Evolutionary conservation across 1,284 basidiomycete species (phyloP).

Genomic region (Apiotrichum gracile): DNA sequence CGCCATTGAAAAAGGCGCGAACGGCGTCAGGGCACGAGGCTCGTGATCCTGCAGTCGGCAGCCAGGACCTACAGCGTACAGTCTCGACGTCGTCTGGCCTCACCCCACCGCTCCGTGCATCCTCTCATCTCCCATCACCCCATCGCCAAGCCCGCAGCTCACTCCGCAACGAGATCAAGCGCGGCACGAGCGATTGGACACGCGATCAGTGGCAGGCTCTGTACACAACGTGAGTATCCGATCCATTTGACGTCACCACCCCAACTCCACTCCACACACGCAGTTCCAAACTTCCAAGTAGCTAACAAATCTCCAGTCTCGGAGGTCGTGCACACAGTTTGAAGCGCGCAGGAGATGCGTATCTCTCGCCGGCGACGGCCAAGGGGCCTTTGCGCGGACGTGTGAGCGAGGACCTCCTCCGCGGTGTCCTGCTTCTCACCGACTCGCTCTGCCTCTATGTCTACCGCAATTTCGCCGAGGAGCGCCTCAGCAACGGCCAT

Average conservation of each 20-base stretch:
- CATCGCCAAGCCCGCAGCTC: constrained; percentile 9
- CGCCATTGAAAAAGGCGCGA: constrained; percentile 14
- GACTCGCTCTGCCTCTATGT: constrained; percentile 51
- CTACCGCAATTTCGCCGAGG: constrained; percentile 51
- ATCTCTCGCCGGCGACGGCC: constrained; percentile 20
- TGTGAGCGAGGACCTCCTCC: constrained; percentile 28
- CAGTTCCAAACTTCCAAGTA: neutral
- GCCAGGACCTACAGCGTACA: constrained; percentile 4
- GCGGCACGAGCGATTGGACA: constrained; percentile 15
- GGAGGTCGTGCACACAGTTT: constrained; percentile 28
- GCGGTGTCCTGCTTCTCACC: constrained; percentile 47
- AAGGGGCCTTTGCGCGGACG: constrained; percentile 19
- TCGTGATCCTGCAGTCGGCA: neutral
- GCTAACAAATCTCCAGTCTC: constrained; percentile 8
- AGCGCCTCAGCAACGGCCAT: constrained; percentile 33
- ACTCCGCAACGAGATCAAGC: constrained; percentile 18
- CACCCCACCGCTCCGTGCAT: constrained; percentile 1
- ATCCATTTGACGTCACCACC: neutral
- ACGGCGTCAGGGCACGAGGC: neutral
- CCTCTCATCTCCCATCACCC: constrained; percentile 1
- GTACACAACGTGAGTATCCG: constrained; percentile 1
- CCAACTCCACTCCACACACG: neutral
- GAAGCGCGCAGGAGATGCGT: constrained; percentile 42
- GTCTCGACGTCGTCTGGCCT: constrained; percentile 2
- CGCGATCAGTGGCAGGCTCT: constrained; percentile 13